Evolutionary conservation across 176 grass and related monocot genomes (phyloP).

Genomic region (Avena insularis): DNA sequence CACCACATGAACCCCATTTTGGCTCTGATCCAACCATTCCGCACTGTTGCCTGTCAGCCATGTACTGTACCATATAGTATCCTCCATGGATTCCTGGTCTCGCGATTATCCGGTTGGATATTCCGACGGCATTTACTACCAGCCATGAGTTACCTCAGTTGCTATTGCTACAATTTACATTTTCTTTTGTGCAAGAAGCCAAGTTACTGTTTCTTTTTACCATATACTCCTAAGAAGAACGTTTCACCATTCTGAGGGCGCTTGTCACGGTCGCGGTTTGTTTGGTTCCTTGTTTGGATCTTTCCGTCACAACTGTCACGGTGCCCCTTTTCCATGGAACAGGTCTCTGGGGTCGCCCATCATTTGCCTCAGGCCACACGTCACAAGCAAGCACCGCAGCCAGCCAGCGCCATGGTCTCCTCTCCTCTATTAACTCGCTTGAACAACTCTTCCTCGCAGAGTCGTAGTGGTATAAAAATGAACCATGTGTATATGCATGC

Average conservation of each 20-base stretch:
- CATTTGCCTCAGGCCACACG: constrained; percentile 52
- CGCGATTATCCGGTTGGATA: constrained; percentile 19
- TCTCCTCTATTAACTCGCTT: constrained; percentile 37
- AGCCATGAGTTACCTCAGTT: background rate
- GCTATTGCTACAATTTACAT: background rate
- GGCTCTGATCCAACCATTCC: constrained; percentile 48
- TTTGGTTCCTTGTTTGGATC: background rate
- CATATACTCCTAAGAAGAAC: background rate
- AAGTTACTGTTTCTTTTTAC: background rate
- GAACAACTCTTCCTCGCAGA: constrained; percentile 7
- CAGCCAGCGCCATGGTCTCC: constrained; percentile 20
- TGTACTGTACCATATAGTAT: background rate
- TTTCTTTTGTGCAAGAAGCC: too few relatives aligned
- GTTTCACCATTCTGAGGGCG: background rate
- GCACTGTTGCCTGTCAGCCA: constrained; percentile 30
- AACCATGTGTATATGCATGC: background rate
- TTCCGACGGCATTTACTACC: background rate
- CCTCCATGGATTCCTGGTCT: background rate
- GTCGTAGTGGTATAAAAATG: background rate
- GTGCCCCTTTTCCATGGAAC: constrained; percentile 34
- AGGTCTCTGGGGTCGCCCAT: constrained; percentile 18
- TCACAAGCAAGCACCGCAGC: background rate
- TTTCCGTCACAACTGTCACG: constrained; percentile 6
- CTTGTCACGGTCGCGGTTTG: background rate
- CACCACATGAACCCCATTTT: constrained; percentile 23